These are phyloP conservation scores for Periconia macrospinosa DNA, from an alignment of 2,329 filamentous ascomycete species.

Conservation along the genomic window DNA sequence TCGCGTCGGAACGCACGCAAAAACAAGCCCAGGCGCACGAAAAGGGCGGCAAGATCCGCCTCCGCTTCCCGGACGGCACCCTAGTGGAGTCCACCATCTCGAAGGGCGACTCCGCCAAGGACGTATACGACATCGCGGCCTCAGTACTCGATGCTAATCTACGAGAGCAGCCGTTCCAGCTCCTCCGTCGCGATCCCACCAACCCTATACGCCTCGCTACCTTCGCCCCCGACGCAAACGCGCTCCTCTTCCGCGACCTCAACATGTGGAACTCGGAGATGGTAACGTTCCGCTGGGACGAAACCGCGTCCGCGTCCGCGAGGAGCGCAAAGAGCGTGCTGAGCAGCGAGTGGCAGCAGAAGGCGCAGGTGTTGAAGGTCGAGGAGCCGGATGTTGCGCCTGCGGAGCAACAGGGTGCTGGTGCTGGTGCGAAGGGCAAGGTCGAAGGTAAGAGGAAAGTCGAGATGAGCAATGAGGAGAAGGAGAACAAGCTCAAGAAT, in stretches of 20 bases:
- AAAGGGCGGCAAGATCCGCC: slow-evolving; percentile 68
- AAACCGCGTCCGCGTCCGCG: slow-evolving; percentile 59
- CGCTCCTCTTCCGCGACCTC: slow-evolving; percentile 71
- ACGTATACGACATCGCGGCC: slow-evolving; percentile 75
- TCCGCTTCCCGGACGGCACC: slow-evolving; percentile 86
- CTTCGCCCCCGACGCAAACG: slow-evolving; percentile 47
- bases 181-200: slow-evolving; percentile 65
- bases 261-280: slow-evolving; percentile 71
- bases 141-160: slow-evolving; percentile 65
- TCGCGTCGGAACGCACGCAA: slow-evolving; percentile 66
- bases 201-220: slow-evolving; percentile 37
- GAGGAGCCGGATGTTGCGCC: slow-evolving; percentile 50
- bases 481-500: slow-evolving; percentile 45
- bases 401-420: not conserved
- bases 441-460: slow-evolving; percentile 36
- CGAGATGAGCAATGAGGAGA: slow-evolving; percentile 34
- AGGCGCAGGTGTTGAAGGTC: slow-evolving; percentile 69
- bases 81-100: slow-evolving; percentile 73
- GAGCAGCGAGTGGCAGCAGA: slow-evolving; percentile 58
- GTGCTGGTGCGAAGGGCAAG: slow-evolving; percentile 17
- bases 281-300: slow-evolving; percentile 75
- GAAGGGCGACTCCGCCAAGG: slow-evolving; percentile 67
- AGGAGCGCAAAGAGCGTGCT: slow-evolving; percentile 61
- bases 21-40: slow-evolving; percentile 65
- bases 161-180: slow-evolving; percentile 65